Base-by-base conservation (phyloP, 2,329 filamentous ascomycete species). In the Aspergillus ruber region DNA sequence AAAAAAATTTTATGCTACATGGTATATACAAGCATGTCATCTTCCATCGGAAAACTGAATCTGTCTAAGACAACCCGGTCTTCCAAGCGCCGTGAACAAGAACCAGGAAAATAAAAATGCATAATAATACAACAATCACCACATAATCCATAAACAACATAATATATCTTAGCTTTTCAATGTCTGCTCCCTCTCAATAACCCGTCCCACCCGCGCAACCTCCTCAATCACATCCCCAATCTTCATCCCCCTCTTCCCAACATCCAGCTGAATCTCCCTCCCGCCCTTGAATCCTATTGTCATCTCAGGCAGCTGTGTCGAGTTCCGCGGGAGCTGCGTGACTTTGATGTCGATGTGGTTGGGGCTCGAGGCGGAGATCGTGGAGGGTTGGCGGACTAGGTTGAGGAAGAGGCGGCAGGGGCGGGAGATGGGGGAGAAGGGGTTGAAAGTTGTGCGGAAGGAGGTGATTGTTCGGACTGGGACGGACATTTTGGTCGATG, bases 201-300 rank as follows among this genome's bases (percentile, higher is more conserved):
- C 75, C 56, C 93, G 81, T 44, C 90, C 95, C 73, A 97, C 89
- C 61, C 93, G 79, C 67, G 96, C 87, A 40, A 95, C 83, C 70
- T 97, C 90, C 67, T 90, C 87, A 49, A 91, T 78, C 17, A 97
- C 81, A 61, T 90, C 86, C 65, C 88, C 87, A 64, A 97, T 90
- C 58, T 84, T 86, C 71, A 90, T 75, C 64, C 84, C 85, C 60
- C 87, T 76, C 68, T 85, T 86, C 58, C 88, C 83, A 56, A 88
- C 79, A 64, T 95, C 84, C 35, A 97, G 79, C 29, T 82, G 82
- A 74, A 97, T 81, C 62, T 94, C 85, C 73, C 91, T 95, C 59
- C 93, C 93, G 64, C 96, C 93, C 78, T 95, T 96, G 71, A 97
- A 97, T 61, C 90, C 94, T 57, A 98, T 73, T 36, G 74, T 76